These are phyloP conservation scores for Chaetomiaceae sp. DNA, from an alignment of 2,329 filamentous ascomycete genomes.

Conservation along the genomic window DNA sequence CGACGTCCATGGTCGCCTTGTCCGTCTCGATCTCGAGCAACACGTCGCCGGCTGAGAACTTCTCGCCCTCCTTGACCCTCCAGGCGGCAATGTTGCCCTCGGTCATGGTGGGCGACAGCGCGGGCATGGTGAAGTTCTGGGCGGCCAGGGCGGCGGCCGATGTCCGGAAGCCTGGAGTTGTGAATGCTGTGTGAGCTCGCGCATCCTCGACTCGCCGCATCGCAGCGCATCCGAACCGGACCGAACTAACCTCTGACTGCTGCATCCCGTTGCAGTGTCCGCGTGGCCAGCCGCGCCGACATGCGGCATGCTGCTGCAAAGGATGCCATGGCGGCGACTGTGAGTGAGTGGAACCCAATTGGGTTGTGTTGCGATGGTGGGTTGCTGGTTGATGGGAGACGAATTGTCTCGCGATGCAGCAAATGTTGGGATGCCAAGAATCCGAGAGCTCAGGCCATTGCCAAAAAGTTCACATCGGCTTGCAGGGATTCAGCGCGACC, in stretches of 20 bases:
- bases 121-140: slow-evolving; percentile 86
- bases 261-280: slow-evolving; percentile 48
- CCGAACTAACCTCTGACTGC: slow-evolving; percentile 48
- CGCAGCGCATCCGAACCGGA: not conserved
- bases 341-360: slow-evolving; percentile 13
- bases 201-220: not conserved
- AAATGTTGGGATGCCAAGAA: slow-evolving; percentile 1
- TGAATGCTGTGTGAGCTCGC: slow-evolving; percentile 1
- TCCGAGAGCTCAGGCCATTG: not conserved
- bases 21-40: slow-evolving; percentile 90
- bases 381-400: slow-evolving; percentile 2
- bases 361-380: slow-evolving; percentile 9
- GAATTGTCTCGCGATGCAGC: not conserved
- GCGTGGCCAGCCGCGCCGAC: slow-evolving; percentile 53
- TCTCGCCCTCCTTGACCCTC: slow-evolving; percentile 82
- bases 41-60: slow-evolving; percentile 76
- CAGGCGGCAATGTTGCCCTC: slow-evolving; percentile 82
- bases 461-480: not conserved
- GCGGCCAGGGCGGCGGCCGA: slow-evolving; percentile 61
- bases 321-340: slow-evolving; percentile 53
- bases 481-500: not conserved
- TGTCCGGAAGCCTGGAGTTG: slow-evolving; percentile 55
- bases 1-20: slow-evolving; percentile 91
- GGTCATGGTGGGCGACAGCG: slow-evolving; percentile 87
- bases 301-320: slow-evolving; percentile 58